Evolutionary conservation across 148 eudicot genomes (phyloP), one percentile per base, ranked within the genome.

Genomic region (Spergularia bocconei): DNA sequence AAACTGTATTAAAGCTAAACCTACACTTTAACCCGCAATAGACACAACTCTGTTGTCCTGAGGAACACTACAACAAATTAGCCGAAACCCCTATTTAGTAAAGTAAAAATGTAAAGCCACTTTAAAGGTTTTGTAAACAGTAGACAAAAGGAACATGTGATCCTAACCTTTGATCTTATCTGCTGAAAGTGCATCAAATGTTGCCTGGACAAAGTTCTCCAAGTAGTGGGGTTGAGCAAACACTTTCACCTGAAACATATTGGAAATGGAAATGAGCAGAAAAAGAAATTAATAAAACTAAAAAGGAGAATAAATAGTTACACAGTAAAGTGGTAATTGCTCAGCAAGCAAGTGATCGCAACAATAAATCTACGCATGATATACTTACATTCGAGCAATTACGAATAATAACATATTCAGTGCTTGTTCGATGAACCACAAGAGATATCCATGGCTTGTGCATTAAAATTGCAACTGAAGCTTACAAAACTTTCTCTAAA

Each of bases 161-260:
- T 29, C 67, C 41, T 33, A 44, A 85, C 88, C 88, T 72, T 58
- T 80, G 50, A 94, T 86, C 80, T 87, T 90, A 11, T 92, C 93
- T 25, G 87, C 85, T 77, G 92, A 77, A 51, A 94, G 98, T 79
- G 97, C 98, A 84, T 94, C 82, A 65, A 92, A 92, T 55, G 98
- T 83, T 41, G 96, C 75, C 67, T 94, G 98, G 69, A 94, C 96
- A 85, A 94, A 94, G 71, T 92, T 94, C 55, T 94, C 78, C 86
- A 92, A 80, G 90, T 94, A 94, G 79, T 90, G 83, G 61, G 96
- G 91, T 80, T 94, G 97, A 62, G 66, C 80, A 82, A 94, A 91
- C 60, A 91, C 92, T 86, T 92, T 94, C 79, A 85, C 88, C 88
- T 86, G 78, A 52, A 76, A 70, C 57, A 16, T 7, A 16, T 68